Evolutionary conservation across 441 rosid genomes (phyloP).

Genomic region (Aquilaria agallochum): DNA sequence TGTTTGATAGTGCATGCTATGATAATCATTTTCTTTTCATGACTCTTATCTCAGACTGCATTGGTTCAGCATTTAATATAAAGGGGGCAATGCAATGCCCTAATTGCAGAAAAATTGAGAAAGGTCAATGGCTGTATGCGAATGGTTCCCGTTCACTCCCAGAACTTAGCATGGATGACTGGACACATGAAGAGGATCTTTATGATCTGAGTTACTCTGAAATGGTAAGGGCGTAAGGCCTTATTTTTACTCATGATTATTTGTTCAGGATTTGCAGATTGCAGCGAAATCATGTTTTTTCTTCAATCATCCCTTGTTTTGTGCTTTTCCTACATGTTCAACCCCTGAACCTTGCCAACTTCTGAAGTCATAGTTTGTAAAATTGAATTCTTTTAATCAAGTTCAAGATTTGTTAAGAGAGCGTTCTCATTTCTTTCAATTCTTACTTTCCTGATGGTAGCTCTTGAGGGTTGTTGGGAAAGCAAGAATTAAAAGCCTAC

Average conservation of each 20-base stretch:
- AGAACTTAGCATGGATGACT: slow-evolving; percentile 81
- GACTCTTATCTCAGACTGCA: slow-evolving; percentile 61
- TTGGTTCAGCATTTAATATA: slow-evolving; percentile 94
- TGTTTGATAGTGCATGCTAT: background rate
- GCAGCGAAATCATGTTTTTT: background rate
- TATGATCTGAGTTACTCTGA: slow-evolving; percentile 85
- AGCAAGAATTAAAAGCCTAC: no score
- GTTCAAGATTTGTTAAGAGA: no score
- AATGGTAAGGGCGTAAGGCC: slow-evolving; percentile 46
- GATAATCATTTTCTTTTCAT: slow-evolving; percentile 6
- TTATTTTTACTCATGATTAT: background rate
- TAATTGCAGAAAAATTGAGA: slow-evolving; percentile 93
- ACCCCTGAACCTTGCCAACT: background rate
- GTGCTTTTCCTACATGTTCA: background rate
- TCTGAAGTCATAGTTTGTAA: no score
- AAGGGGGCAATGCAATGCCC: slow-evolving; percentile 99
- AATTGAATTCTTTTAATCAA: no score
- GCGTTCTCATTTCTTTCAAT: no score
- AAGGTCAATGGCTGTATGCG: slow-evolving; percentile 97
- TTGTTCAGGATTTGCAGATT: background rate
- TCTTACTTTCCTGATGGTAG: no score
- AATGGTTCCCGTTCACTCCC: slow-evolving; percentile 77
- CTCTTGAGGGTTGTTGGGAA: no score
- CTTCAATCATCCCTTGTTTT: background rate
- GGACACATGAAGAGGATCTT: slow-evolving; percentile 89